A percentile compares a stretch with the other conserved stretches of the same genome.
phyloP scores from a whole-genome alignment of 768 basidiomycete genomes.

The Termitomyces sp. region DNA sequence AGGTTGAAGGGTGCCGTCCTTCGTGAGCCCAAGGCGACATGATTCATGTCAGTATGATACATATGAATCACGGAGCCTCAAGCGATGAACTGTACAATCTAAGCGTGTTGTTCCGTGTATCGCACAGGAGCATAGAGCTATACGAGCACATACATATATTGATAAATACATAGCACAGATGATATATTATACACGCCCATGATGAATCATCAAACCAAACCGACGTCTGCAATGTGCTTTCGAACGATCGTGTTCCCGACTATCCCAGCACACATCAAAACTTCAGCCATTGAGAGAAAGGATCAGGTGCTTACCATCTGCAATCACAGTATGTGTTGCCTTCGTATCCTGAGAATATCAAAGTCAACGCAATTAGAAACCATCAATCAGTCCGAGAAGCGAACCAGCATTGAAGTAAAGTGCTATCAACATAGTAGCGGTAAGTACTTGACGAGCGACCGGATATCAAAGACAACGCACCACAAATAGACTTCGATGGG shows the following conservation, averaged over 20 bases:
- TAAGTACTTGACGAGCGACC: constrained; percentile 6
- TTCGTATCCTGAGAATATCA: constrained; percentile 50
- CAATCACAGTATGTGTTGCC: constrained; percentile 61
- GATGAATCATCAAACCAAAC: constrained; percentile 27
- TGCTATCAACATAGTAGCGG: constrained; percentile 29
- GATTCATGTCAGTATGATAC: neutral
- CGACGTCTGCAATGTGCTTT: constrained; percentile 55
- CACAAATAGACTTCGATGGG: constrained; percentile 64
- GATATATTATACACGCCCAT: neutral
- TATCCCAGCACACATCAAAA: constrained; percentile 18
- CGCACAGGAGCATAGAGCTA: neutral
- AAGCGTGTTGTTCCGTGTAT: neutral
- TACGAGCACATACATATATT: neutral
- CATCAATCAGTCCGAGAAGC: neutral
- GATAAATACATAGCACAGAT: neutral
- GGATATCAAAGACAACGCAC: constrained; percentile 1
- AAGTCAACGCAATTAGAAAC: constrained; percentile 1
- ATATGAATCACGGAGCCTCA: neutral
- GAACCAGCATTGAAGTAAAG: constrained; percentile 47
- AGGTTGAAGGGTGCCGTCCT: constrained; percentile 52
- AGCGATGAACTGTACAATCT: neutral
- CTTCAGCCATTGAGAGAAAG: neutral
- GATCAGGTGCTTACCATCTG: constrained; percentile 42
- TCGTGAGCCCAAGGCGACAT: constrained; percentile 12
- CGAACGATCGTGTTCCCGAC: constrained; percentile 65